A percentile compares a stretch with the other conserved stretches of the same genome.
These are phyloP conservation scores for Bremia lactucae DNA, from an alignment of 352 stramenopile species.

Conservation along the genomic window DNA sequence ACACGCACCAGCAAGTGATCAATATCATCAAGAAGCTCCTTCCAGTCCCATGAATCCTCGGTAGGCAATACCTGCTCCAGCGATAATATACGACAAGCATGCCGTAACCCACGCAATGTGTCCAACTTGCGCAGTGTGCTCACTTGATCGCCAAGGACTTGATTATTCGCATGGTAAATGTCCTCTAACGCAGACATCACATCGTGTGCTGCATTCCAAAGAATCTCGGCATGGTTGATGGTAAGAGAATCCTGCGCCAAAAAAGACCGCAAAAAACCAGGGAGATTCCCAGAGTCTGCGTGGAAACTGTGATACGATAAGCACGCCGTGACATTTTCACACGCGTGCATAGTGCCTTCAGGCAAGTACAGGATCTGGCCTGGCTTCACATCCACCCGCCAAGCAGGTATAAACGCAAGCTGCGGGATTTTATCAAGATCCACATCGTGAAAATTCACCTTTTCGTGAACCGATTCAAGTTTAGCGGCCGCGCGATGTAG, in stretches of 20 bases:
- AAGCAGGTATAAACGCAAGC: constrained; percentile 79
- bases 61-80: constrained; percentile 61
- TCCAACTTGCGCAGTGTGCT: constrained; percentile 57
- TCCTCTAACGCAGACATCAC: constrained; percentile 82
- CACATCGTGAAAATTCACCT: constrained; percentile 68
- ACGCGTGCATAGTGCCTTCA: constrained; percentile 87
- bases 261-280: constrained; percentile 84
- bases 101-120: constrained; percentile 43
- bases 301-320: constrained; percentile 92
- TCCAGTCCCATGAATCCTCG: constrained; percentile 71
- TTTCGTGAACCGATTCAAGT: constrained; percentile 77
- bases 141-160: constrained; percentile 28
- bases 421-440: constrained; percentile 84
- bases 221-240: constrained; percentile 87
- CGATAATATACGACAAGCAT: constrained; percentile 50
- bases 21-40: constrained; percentile 64
- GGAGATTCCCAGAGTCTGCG: constrained; percentile 86
- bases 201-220: constrained; percentile 88
- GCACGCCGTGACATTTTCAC: constrained; percentile 88
- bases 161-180: constrained; percentile 50
- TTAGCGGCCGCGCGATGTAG: constrained; percentile 60
- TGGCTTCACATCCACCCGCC: constrained; percentile 80
- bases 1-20: constrained; percentile 50
- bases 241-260: constrained; percentile 83
- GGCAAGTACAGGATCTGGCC: constrained; percentile 92